Conservation (phyloP, 345 rosid species). For the Boechera retrofracta region DNA sequence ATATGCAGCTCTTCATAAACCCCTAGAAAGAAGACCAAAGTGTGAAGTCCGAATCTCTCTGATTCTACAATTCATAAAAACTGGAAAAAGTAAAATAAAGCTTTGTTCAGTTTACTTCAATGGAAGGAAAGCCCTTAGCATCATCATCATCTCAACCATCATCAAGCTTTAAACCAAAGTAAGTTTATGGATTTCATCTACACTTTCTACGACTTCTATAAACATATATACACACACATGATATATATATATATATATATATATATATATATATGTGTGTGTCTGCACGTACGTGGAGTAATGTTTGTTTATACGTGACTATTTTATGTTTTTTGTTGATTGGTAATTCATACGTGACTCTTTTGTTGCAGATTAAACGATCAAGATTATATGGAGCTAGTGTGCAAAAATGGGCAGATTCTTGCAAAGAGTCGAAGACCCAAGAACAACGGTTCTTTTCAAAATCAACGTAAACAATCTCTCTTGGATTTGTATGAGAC, state of each 20-base stretch:
- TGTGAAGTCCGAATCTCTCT: slow-evolving; percentile 25
- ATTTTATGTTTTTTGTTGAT: neutral
- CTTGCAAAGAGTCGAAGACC: slow-evolving; percentile 35
- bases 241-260: neutral
- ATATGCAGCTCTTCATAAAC: slow-evolving; percentile 18
- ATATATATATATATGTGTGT: neutral
- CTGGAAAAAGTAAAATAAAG: neutral
- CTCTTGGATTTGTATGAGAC: slow-evolving; percentile 38
- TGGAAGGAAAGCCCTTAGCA: neutral
- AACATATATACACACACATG: neutral
- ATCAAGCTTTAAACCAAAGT: slow-evolving; percentile 40
- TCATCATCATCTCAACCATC: slow-evolving; percentile 35
- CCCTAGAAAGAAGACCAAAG: slow-evolving; percentile 20
- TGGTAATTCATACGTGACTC: neutral
- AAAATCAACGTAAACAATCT: slow-evolving; percentile 33
- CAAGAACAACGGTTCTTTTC: slow-evolving; percentile 15
- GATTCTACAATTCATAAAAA: neutral
- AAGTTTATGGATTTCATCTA: slow-evolving; percentile 20
- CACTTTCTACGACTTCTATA: neutral
- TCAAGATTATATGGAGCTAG: slow-evolving; percentile 54
- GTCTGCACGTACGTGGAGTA: neutral
- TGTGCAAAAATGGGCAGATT: slow-evolving; percentile 46
- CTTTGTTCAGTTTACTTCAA: slow-evolving; percentile 7
- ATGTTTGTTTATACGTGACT: slow-evolving; percentile 10
- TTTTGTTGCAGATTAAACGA: slow-evolving; percentile 51